A percentile compares a stretch with the other conserved stretches of the same genome.
Conservation (phyloP, 805 yeast species). For the Metschnikowia koreensis region DNA sequence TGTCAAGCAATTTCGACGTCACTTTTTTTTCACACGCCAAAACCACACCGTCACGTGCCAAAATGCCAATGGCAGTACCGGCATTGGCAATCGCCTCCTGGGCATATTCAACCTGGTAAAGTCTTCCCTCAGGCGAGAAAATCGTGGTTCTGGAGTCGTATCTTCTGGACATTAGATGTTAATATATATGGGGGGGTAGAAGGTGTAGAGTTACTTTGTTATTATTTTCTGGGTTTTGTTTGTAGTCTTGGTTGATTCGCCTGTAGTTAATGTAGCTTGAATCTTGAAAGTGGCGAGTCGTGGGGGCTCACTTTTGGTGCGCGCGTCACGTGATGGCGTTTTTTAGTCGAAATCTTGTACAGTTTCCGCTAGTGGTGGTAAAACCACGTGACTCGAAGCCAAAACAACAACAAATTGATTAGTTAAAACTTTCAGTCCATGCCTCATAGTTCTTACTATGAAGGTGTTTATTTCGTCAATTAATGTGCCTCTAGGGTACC, state of each 20-base stretch:
- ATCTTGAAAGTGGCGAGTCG: constrained; percentile 10
- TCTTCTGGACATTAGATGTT: constrained; percentile 80
- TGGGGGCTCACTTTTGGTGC: background rate
- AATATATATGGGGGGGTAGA: no score
- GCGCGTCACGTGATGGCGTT: background rate
- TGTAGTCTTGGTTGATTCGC: background rate
- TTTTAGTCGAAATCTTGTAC: no score
- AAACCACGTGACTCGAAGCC: background rate
- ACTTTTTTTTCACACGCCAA: constrained; percentile 96
- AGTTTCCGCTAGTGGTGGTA: no score
- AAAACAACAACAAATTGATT: background rate
- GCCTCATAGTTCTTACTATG: constrained; percentile 12
- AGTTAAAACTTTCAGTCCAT: background rate
- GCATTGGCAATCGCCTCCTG: constrained; percentile 86
- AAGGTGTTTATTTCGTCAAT: constrained; percentile 39
- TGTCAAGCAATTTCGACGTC: constrained; percentile 87
- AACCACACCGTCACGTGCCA: constrained; percentile 83
- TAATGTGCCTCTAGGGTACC: constrained; percentile 77
- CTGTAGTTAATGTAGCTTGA: background rate
- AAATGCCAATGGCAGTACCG: constrained; percentile 77
- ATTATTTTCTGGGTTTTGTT: background rate
- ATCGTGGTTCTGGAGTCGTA: constrained; percentile 99
- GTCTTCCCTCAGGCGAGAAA: constrained; percentile 97
- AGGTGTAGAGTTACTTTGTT: no score
- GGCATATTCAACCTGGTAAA: constrained; percentile 96